These are phyloP conservation scores for Penicillium sp. DNA, from an alignment of 2,329 filamentous ascomycete species.

Conservation along the genomic window DNA sequence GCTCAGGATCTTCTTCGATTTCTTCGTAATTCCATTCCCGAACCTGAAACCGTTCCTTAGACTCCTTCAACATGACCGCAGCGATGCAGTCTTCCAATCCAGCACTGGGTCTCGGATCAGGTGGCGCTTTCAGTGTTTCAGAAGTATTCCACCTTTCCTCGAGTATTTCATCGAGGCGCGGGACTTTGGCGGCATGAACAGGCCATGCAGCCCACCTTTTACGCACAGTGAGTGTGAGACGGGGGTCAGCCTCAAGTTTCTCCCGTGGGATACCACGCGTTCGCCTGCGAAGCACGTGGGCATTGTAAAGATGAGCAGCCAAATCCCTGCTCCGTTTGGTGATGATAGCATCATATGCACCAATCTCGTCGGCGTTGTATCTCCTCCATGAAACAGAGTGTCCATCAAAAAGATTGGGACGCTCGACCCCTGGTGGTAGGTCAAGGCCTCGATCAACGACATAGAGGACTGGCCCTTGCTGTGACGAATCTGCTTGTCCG, in stretches of 20 bases:
- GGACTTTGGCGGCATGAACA: constrained; percentile 59
- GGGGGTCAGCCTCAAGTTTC: constrained; percentile 10
- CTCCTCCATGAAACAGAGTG: constrained; percentile 68
- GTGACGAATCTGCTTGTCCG: background rate
- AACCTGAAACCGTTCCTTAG: constrained; percentile 60
- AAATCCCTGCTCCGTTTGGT: constrained; percentile 64
- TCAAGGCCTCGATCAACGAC: constrained; percentile 23
- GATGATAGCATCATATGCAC: constrained; percentile 61
- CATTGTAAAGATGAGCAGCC: constrained; percentile 72
- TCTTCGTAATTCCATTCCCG: constrained; percentile 36
- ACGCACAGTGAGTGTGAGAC: constrained; percentile 44
- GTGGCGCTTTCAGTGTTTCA: constrained; percentile 50
- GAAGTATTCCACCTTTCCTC: constrained; percentile 48
- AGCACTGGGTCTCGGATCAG: constrained; percentile 52
- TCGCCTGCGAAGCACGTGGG: constrained; percentile 62
- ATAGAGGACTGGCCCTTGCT: constrained; percentile 8
- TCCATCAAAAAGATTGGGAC: constrained; percentile 61
- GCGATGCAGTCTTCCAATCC: constrained; percentile 67
- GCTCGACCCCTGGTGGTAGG: constrained; percentile 25
- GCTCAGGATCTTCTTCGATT: background rate
- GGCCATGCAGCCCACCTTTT: constrained; percentile 84
- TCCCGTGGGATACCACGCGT: constrained; percentile 20
- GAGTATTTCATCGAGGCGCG: constrained; percentile 53
- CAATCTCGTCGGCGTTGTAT: constrained; percentile 83
- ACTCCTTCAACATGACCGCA: constrained; percentile 61